These are phyloP conservation scores for Cicer yamashitae DNA, from an alignment of 306 rosid species.

Conservation along the genomic window DNA sequence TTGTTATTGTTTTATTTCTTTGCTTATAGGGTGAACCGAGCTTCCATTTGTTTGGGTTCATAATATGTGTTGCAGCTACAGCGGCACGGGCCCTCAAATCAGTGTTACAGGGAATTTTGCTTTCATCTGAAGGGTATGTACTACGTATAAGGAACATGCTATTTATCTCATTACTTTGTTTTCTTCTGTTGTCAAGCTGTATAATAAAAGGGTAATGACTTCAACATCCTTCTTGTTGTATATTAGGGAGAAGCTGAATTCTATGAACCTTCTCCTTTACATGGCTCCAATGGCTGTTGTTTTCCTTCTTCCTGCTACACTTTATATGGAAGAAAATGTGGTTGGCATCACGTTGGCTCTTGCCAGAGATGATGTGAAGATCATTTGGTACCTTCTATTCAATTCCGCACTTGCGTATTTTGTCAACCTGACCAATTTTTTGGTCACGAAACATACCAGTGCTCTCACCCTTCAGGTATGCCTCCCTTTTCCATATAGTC, in stretches of 20 bases:
- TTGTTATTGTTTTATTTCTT: constrained; percentile 36
- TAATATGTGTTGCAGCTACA: constrained; percentile 90
- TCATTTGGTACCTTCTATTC: constrained; percentile 94
- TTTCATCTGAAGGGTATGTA: constrained; percentile 95
- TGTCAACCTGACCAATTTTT: constrained; percentile 94
- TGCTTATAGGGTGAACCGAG: constrained; percentile 92
- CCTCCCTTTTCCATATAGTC: constrained; percentile 38
- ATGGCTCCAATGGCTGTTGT: constrained; percentile 99
- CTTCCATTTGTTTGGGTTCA: constrained; percentile 96
- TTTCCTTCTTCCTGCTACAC: constrained; percentile 98
- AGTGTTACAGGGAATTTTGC: constrained; percentile 94
- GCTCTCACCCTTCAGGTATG: constrained; percentile 99
- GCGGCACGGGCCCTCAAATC: constrained; percentile 98
- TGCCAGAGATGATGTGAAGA: constrained; percentile 92
- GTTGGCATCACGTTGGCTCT: constrained; percentile 97
- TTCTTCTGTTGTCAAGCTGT: not conserved
- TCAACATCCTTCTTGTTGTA: constrained; percentile 28
- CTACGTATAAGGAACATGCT: constrained; percentile 43
- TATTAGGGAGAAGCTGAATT: constrained; percentile 96
- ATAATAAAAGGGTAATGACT: constrained; percentile 40
- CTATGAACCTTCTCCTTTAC: constrained; percentile 97
- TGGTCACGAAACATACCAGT: constrained; percentile 99
- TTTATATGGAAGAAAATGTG: constrained; percentile 95
- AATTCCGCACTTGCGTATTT: constrained; percentile 93
- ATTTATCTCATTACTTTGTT: constrained; percentile 8